phyloP scores from a whole-genome alignment of 768 basidiomycete species.

The Pleurotus cornucopiae region DNA sequence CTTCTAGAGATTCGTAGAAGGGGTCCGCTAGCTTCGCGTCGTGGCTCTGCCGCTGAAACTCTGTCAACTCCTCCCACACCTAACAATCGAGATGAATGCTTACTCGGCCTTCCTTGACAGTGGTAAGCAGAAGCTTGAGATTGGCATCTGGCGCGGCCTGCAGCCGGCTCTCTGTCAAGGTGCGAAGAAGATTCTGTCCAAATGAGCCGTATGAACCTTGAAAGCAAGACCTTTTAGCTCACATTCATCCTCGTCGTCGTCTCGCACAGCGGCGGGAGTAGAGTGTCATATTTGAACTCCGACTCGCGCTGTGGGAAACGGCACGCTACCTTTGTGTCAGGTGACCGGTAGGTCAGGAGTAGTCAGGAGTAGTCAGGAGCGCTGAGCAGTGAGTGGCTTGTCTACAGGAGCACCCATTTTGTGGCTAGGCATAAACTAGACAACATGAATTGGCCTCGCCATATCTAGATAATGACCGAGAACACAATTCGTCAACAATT shows the following conservation, averaged over 20 bases:
- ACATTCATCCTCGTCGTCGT: conserved; percentile 41
- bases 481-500: too few species aligned
- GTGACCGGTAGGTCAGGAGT: not conserved
- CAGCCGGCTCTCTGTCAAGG: conserved; percentile 74
- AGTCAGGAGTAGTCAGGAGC: not conserved
- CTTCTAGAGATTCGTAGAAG: conserved; percentile 93
- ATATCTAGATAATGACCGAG: too few species aligned
- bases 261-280: conserved; percentile 10
- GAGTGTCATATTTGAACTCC: conserved; percentile 9
- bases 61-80: not conserved
- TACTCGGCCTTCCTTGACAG: conserved; percentile 87
- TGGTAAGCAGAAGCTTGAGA: conserved; percentile 75
- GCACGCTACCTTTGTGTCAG: not conserved
- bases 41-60: conserved; percentile 35
- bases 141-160: conserved; percentile 61
- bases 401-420: not conserved
- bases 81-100: conserved; percentile 24
- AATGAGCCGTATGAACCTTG: conserved; percentile 5
- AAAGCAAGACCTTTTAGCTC: conserved; percentile 16
- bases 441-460: too few species aligned
- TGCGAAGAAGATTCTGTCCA: conserved; percentile 80
- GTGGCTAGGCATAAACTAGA: too few species aligned
- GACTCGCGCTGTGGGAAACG: conserved; percentile 4
- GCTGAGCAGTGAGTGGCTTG: not conserved
- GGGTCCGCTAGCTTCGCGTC: conserved; percentile 78